Percentiles rank a stretch among this genome's conserved stretches.
phyloP scores from a whole-genome alignment of 495 filamentous ascomycete species.

The Penicillium crystallinum region DNA sequence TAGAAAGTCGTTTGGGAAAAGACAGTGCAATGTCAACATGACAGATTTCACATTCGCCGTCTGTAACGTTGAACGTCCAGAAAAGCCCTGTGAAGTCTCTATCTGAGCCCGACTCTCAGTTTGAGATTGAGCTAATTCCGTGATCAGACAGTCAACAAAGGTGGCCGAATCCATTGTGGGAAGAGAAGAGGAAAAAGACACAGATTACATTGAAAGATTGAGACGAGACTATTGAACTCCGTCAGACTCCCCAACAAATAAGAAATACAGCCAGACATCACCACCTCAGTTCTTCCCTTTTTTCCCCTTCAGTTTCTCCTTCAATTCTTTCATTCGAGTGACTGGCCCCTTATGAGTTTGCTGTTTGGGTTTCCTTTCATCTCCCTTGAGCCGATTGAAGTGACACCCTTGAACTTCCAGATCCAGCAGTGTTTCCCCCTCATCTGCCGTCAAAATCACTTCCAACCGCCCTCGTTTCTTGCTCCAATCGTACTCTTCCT shows the following conservation, averaged over 20 bases:
- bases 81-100: conserved; percentile 5
- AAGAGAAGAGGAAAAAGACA: neutral
- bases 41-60: conserved; percentile 33
- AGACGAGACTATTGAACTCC: neutral
- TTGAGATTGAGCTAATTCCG: conserved; percentile 13
- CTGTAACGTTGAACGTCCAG: conserved; percentile 15
- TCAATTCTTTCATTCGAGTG: too few relatives aligned
- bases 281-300: neutral
- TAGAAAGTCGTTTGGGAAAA: conserved; percentile 54
- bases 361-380: neutral
- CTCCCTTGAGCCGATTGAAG: neutral
- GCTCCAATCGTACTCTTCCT: neutral
- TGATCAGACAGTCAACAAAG: conserved; percentile 31
- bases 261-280: neutral
- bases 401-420: neutral
- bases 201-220: neutral
- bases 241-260: neutral
- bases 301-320: neutral
- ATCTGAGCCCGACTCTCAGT: neutral
- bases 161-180: neutral
- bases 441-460: neutral
- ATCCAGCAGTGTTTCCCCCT: neutral
- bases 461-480: neutral
- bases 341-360: too few relatives aligned
- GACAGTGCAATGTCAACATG: conserved; percentile 49